Evolutionary conservation across 164 flowering plant genomes (phyloP).

Genomic region (Umbellularia californica): DNA sequence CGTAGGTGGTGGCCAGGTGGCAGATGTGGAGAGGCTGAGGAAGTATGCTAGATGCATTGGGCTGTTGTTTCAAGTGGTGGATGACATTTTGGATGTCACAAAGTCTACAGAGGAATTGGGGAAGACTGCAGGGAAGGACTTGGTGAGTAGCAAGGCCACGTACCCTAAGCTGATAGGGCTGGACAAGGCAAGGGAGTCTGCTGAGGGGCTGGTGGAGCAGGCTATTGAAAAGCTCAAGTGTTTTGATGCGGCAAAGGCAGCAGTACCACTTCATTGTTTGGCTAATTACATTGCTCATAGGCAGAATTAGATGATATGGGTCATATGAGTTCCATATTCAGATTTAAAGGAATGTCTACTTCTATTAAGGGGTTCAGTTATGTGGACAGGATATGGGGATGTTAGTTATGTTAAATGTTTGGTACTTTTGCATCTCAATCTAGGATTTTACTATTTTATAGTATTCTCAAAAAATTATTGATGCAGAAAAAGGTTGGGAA

Average conservation of each 20-base stretch:
- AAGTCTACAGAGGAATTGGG: constrained; percentile 22
- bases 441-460: no score
- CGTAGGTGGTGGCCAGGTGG: constrained; percentile 26
- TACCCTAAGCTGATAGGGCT: constrained; percentile 13
- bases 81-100: constrained; percentile 39
- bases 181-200: constrained; percentile 8
- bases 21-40: constrained; percentile 30
- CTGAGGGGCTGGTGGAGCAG: background rate
- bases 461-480: no score
- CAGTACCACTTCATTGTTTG: constrained; percentile 4
- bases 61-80: constrained; percentile 39
- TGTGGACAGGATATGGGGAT: no score
- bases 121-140: constrained; percentile 15
- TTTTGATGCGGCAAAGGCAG: background rate
- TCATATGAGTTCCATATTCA: background rate
- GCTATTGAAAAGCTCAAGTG: constrained; percentile 7
- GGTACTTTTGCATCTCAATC: no score
- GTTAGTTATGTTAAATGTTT: no score
- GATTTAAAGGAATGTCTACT: background rate
- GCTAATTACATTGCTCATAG: constrained; percentile 10
- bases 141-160: constrained; percentile 12
- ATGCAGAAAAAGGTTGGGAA: no score
- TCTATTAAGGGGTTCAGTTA: no score
- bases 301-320: constrained; percentile 1
- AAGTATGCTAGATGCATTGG: constrained; percentile 32